Base-by-base conservation (phyloP, 768 basidiomycete genomes). In the Amanita rubescens region DNA sequence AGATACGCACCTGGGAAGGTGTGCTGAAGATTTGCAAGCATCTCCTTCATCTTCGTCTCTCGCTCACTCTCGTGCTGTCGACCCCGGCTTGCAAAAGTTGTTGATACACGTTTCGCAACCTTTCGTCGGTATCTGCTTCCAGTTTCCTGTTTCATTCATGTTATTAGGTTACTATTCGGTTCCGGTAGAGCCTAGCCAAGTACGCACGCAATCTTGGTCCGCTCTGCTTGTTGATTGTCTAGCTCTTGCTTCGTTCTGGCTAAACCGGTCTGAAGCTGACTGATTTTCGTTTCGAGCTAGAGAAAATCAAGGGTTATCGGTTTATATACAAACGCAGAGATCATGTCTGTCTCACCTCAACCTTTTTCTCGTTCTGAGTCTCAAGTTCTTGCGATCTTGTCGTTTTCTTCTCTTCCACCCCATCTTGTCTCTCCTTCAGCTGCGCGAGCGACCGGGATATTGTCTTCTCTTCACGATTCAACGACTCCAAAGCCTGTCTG, bases 101-200 rank as follows among this genome's bases (percentile, higher is more conserved):
- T 43, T 84, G 78, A 62, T 90, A 88, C 3, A 90, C 77, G 12
- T 82, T 84, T 49, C 83, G 77, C 5, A 99, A 79, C 64, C 94
- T 94, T 69, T 95, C 95, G 64, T 95, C 94, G 22, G 87, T 80
- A 61, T 99, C 94, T 0, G 82, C 80, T 67, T 96, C 94, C 10
- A 93, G 79, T 71, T 91, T 89, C 43, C 94, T 98, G n/a, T 58
- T 14, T 44, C 19, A 27, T 32, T 22, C 54, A 19, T 24, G 27
- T 24, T n/a, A n/a, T n/a, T n/a, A n/a, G 41, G 5, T 19, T 10
- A 10, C 14, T 33, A 8, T 10, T 12, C 25, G 8, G 27, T 30
- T 5, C 41, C 5, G n/a, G n/a, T n/a, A 44, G 44, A 17, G 12
- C 7, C 5, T 52, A n/a, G 22, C 44, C 34, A 33, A 55, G 5